phyloP scores from a whole-genome alignment of 169 alveolate species.

The Plasmodium malariae region DNA sequence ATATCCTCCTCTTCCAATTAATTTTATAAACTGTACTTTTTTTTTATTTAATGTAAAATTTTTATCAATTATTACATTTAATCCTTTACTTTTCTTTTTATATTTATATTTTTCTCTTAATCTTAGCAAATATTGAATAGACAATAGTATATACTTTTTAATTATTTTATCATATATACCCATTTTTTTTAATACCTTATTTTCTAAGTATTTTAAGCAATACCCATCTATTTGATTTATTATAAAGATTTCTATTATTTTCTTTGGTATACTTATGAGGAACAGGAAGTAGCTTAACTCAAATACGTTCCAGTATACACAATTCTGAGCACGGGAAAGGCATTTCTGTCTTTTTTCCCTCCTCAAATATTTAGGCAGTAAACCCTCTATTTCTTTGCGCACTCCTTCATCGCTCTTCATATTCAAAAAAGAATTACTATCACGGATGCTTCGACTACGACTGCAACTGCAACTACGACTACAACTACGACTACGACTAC shows the following conservation, averaged over 20 bases:
- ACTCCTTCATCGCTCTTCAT: background rate
- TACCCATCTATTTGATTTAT: constrained; percentile 80
- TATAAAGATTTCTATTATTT: constrained; percentile 72
- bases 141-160: constrained; percentile 65
- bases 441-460: too few species aligned
- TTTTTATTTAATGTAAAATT: constrained; percentile 22
- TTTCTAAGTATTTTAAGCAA: constrained; percentile 77
- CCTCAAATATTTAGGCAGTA: constrained; percentile 32
- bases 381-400: constrained; percentile 8
- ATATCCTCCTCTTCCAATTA: constrained; percentile 90
- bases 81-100: constrained; percentile 42
- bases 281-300: constrained; percentile 78
- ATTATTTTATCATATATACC: constrained; percentile 70
- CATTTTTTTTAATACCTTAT: constrained; percentile 75
- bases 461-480: too few species aligned
- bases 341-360: constrained; percentile 8
- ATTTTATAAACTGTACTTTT: constrained; percentile 31
- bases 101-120: constrained; percentile 79
- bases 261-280: constrained; percentile 78
- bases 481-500: too few species aligned
- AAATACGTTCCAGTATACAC: constrained; percentile 79
- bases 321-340: constrained; percentile 76
- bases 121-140: constrained; percentile 72
- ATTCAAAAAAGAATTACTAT: too few species aligned
- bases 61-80: constrained; percentile 4